Evolutionary conservation across 768 basidiomycete genomes (phyloP), one percentile per base, ranked within the genome.

Genomic region (Boletus edulis): DNA sequence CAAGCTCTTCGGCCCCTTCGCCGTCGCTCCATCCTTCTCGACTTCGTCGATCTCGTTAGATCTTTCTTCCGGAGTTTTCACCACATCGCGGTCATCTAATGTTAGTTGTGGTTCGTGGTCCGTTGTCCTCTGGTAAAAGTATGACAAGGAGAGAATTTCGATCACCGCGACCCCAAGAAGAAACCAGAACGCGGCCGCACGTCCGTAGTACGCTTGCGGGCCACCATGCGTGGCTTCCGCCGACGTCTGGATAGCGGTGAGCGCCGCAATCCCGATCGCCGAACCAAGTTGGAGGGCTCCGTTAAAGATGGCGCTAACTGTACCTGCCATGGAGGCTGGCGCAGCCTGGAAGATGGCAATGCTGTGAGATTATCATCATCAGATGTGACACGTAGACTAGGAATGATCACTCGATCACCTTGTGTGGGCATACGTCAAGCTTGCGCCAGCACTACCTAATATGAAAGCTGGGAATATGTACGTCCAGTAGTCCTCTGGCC

Each of bases 291-390:
- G 80, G 1, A 82, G 73, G 11, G 79, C 78, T 24, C 76, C 73
- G 50, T 80, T 81, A 71, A 81, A 81, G 39, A 84, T 76, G 15
- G 82, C 83, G n/a, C 80, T 79, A 12, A 82, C 75, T 4, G 77
- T 79, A 42, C 83, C 82, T 5, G 80, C 74, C 62, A 79, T 76
- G n/a, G 72, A 70, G 4, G 77, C 54, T 6, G 81, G 81, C 6
- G 75, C 75, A 34, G 73, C 74, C 53, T 71, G 74, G 67, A 84
- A 76, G 37, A 83, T 73, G 11, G 80, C 79, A 43, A 83, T 78
- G 60, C 78, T 82, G 51, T 5, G n/a, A 44, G 51, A 46, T 2
- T 18, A 34, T 42, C 5, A 42, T 34, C 41, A 20, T 60, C 14
- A 52, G 37, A 12, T 50, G 15, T 18, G 22, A 50, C 4, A 20